Conservation (phyloP, 2,329 filamentous ascomycete genomes). For the Lecanicillium sp. region DNA sequence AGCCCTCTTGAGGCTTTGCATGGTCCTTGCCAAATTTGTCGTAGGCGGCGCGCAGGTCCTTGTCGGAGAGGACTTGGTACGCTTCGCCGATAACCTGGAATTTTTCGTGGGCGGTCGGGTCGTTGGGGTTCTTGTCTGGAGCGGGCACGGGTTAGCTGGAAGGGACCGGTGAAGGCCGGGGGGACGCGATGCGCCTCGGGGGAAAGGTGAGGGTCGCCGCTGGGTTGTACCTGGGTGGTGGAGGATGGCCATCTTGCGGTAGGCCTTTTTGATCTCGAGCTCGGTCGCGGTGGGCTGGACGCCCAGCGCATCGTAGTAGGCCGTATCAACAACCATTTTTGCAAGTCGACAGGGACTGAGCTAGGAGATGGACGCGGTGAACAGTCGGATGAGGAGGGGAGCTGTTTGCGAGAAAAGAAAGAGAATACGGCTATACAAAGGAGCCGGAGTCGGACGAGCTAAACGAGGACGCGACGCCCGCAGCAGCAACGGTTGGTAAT, state of each 20-base stretch:
- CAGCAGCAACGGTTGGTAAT: neutral
- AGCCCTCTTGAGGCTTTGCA: slow-evolving; percentile 83
- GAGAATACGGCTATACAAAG: slow-evolving; percentile 5
- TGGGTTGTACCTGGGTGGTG: slow-evolving; percentile 69
- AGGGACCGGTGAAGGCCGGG: slow-evolving; percentile 1
- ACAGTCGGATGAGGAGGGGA: neutral
- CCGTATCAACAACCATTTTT: slow-evolving; percentile 79
- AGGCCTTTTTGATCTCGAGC: slow-evolving; percentile 95
- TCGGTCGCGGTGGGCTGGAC: slow-evolving; percentile 80
- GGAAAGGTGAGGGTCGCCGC: neutral
- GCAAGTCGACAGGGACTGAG: slow-evolving; percentile 9
- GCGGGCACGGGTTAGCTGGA: slow-evolving; percentile 8
- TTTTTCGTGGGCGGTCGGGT: slow-evolving; percentile 86
- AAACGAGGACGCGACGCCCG: neutral
- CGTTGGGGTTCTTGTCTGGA: slow-evolving; percentile 92
- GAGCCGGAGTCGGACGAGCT: neutral
- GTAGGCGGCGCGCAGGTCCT: slow-evolving; percentile 82
- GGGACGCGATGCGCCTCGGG: neutral
- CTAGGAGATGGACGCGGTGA: neutral
- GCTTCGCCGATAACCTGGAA: slow-evolving; percentile 82
- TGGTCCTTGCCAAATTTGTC: slow-evolving; percentile 97
- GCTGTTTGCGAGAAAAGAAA: no score
- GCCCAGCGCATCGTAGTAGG: slow-evolving; percentile 82
- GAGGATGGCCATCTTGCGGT: slow-evolving; percentile 88
- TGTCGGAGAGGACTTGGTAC: slow-evolving; percentile 78